phyloP scores from a whole-genome alignment of 257 asterid species.

The Solanum sitiens region DNA sequence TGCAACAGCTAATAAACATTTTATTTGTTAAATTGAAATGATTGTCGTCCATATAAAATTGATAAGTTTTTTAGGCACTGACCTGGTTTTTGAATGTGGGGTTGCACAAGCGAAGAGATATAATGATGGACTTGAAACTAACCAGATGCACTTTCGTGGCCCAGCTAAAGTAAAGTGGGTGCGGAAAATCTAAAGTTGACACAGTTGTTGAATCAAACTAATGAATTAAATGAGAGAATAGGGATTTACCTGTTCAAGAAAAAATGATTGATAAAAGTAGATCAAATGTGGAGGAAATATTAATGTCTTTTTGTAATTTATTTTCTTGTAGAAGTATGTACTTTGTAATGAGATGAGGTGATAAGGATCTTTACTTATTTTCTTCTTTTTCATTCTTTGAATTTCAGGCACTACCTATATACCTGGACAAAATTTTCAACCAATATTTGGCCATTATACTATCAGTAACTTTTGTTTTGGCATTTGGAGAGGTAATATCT shows the following conservation, averaged over 20 bases:
- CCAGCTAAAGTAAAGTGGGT: background rate
- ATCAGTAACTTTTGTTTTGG: slow-evolving; percentile 91
- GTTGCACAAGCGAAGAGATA: background rate
- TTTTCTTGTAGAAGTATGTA: background rate
- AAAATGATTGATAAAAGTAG: background rate
- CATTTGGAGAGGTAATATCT: slow-evolving; percentile 78
- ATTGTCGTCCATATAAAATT: background rate
- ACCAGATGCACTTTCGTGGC: background rate
- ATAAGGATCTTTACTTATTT: background rate
- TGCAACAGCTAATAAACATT: background rate
- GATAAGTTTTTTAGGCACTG: background rate
- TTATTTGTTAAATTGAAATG: background rate
- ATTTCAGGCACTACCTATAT: slow-evolving; percentile 93
- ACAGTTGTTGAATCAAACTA: background rate
- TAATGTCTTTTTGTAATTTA: background rate
- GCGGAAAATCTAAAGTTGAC: background rate
- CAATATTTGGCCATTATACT: slow-evolving; percentile 88
- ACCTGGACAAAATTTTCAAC: slow-evolving; percentile 86
- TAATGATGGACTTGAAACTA: background rate
- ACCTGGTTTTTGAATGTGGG: background rate
- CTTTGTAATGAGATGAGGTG: background rate
- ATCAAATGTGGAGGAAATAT: background rate
- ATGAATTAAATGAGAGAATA: background rate
- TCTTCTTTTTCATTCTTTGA: background rate
- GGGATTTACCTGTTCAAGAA: background rate